Base-by-base conservation (phyloP, 1,139 yeast genomes). In the Suhomyces bolitotheri region DNA sequence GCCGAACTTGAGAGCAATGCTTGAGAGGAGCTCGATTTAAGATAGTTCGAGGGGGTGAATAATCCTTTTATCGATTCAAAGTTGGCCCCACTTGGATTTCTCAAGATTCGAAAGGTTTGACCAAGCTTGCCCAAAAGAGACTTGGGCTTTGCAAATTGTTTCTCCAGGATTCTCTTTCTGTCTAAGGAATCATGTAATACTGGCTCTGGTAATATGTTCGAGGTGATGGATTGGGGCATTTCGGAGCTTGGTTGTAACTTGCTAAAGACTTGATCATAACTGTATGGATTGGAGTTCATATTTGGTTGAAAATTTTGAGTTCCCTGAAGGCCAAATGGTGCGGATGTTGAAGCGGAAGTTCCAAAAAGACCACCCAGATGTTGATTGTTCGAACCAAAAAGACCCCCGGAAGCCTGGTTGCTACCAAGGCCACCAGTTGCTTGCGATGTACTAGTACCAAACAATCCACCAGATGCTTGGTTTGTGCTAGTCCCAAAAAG, bases 161-260 rank as follows among this genome's bases (percentile, higher is more conserved):
- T 43, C 27, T 47, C 46, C 23, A 45, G 33, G 13, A 47, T 41
- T 39, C 58, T 50, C 27, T 56, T 54, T 32, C 38, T 50, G 2
- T 50, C 47, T 2, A 47, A 19, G 7, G 50, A 19, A 12, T 46
- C 53, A 24, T 47, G 42, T 11, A 38, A 22, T 5, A 33, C 30
- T n/a, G 34, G 34, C 13, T 46, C 49, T 5, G 50, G 44, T 33
- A 61, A 62, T 6, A 67, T 34, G 17, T 47, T 46, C 22, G 43
- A 64, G 0, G 73, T 67, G n/a, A 68, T 60, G 5, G 73, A 66
- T 22, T 53, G 53, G 0, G 73, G 73, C 65, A 64, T 62, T n/a
- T 12, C 41, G 20, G 45, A 39, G 5, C 33, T 42, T 15, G 43
- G 28, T 43, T 27, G 46, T 9, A 55, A 45, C 17, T 39, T 40